Percentiles rank a stretch among this genome's conserved stretches.
Evolutionary conservation across 140 eudicot genomes (phyloP).

Genomic region (Stevia rebaudiana): DNA sequence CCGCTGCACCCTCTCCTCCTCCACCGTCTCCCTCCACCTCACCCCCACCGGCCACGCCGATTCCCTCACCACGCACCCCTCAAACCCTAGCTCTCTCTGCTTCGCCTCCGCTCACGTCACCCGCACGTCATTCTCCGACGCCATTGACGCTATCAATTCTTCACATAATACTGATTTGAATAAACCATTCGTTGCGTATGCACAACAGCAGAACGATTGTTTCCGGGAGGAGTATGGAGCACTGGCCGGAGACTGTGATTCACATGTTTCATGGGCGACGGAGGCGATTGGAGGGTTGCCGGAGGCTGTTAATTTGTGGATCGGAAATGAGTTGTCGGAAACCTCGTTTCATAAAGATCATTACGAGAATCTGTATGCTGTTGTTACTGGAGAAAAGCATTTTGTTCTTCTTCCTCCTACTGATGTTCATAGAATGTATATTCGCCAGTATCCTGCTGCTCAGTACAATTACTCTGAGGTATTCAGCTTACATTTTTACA

Average conservation of each 20-base stretch:
- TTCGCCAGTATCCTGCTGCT: slow-evolving; percentile 74
- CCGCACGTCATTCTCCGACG: slow-evolving; percentile 38
- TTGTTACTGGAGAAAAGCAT: slow-evolving; percentile 78
- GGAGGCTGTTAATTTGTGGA: slow-evolving; percentile 95
- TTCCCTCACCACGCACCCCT: slow-evolving; percentile 49
- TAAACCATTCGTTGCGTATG: slow-evolving; percentile 43
- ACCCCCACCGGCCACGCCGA: slow-evolving; percentile 90
- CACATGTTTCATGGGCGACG: slow-evolving; percentile 61
- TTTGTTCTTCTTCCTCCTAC: slow-evolving; percentile 84
- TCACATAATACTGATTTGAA: neutral
- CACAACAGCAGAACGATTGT: slow-evolving; percentile 93
- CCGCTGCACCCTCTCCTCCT: slow-evolving; percentile 36
- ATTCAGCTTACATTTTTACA: too few relatives aligned
- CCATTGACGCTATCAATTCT: slow-evolving; percentile 32
- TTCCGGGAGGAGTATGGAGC: slow-evolving; percentile 64
- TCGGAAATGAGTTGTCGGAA: slow-evolving; percentile 57
- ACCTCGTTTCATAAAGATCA: slow-evolving; percentile 94
- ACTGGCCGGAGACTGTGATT: slow-evolving; percentile 46
- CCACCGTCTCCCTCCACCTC: slow-evolving; percentile 80
- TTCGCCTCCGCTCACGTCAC: slow-evolving; percentile 69
- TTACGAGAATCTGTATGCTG: slow-evolving; percentile 89
- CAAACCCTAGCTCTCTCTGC: slow-evolving; percentile 44
- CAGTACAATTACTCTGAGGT: slow-evolving; percentile 65
- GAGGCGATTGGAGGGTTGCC: slow-evolving; percentile 72
- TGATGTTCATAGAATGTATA: slow-evolving; percentile 88